Percentiles rank a stretch among this genome's conserved stretches.
Evolutionary conservation across 495 filamentous ascomycete genomes (phyloP).

Genomic region (Podospora anserina): DNA sequence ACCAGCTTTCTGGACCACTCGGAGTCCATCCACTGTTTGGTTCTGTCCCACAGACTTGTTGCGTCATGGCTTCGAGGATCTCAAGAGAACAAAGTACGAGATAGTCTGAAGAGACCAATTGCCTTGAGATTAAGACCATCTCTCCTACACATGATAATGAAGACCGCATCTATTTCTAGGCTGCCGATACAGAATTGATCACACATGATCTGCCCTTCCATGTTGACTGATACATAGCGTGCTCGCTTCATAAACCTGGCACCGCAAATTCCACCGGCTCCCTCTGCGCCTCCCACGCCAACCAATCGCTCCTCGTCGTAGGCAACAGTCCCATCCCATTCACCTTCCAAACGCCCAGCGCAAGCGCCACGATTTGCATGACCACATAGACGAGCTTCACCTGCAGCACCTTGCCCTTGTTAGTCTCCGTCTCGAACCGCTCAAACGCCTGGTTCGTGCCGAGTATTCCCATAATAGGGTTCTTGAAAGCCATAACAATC

Average conservation of each 20-base stretch:
- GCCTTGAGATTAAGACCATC: too few species aligned
- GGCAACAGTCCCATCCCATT: conserved; percentile 95
- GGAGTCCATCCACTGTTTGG: too few species aligned
- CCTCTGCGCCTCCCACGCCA: conserved; percentile 86
- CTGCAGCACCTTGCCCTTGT: conserved; percentile 62
- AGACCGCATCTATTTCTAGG: too few species aligned
- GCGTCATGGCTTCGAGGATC: too few species aligned
- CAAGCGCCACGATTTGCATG: conserved; percentile 81
- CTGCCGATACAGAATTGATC: background rate
- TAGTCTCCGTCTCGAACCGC: conserved; percentile 84
- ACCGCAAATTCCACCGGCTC: conserved; percentile 70
- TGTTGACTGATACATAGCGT: background rate
- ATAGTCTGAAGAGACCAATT: too few species aligned
- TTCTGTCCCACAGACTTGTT: too few species aligned
- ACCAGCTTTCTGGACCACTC: too few species aligned
- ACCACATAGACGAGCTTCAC: conserved; percentile 84
- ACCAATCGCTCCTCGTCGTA: conserved; percentile 91
- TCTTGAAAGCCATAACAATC: conserved; percentile 99
- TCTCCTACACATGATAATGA: too few species aligned
- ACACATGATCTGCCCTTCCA: background rate
- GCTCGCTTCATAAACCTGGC: conserved; percentile 45
- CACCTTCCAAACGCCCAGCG: conserved; percentile 91
- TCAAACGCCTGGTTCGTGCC: conserved; percentile 76
- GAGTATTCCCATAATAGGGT: conserved; percentile 80
- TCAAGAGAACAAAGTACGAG: too few species aligned